Evolutionary conservation across 805 yeast genomes (phyloP), one percentile per base, ranked within the genome.

Genomic region (Saturnispora halmiae): DNA sequence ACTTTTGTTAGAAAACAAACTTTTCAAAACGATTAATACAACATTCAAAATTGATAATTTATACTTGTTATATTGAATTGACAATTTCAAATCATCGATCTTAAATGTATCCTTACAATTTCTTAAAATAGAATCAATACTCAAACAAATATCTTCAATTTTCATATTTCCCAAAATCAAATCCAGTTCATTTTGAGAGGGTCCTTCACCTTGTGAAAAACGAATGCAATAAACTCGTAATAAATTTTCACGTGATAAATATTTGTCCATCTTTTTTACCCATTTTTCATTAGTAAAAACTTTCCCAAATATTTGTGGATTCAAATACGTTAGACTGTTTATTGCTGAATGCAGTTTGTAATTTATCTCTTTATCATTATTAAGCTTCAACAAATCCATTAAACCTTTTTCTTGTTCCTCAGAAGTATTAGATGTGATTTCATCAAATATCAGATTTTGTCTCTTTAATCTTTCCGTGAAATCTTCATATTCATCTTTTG

Each of bases 1-100:
- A 3, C 31, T 36, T n/a, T 42, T 41, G 2, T 44, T 26, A 9
- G 19, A 19, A 8, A 54, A 36, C 13, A 50, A 34, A 13, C 24
- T 31, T 9, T 32, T 41, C 7, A 46, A 41, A 4, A 54, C 21
- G 11, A 40, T 28, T 20, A 54, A 51, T 32, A 55, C 49, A 1
- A 53, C 45, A 9, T 46, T 36, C 38, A 58, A 34, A 21, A 58
- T 52, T 13, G 36, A 31, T 4, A 36, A 28, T 33, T 56, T 54
- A 41, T 56, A 39, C 34, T 57, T 59, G 29, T 53, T 53, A 36
- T 51, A 54, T 31, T 58, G 64, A 41, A 59, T 51, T 1, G 62
- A 56, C 16, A 60, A 16, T 28, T 51, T 52, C 16, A 55, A 44
- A 30, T 58, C 58, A 13, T 51, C 52, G 6, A 51, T 45, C 18